Percentiles rank a stretch among this genome's conserved stretches.
These are phyloP conservation scores for Moricandia moricandioides DNA, from an alignment of 345 rosid genomes.

Conservation along the genomic window DNA sequence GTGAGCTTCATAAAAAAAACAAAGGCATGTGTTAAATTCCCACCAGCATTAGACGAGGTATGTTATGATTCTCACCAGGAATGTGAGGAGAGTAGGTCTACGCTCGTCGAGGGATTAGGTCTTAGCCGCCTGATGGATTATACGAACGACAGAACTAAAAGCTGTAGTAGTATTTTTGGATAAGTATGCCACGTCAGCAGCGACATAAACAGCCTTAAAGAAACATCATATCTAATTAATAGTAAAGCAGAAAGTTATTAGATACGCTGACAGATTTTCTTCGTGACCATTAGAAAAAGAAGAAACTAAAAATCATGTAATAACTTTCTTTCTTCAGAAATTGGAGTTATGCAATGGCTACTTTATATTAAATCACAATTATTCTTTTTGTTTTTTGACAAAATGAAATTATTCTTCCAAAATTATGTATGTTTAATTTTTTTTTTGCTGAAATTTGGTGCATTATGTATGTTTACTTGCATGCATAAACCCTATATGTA, in stretches of 20 bases:
- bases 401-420: no score
- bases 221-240: not conserved
- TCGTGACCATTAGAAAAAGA: not conserved
- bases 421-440: no score
- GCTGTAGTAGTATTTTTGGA: slow-evolving; percentile 10
- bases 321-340: not conserved
- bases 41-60: not conserved
- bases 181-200: slow-evolving; percentile 29
- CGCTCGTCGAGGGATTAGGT: not conserved
- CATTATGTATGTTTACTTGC: not conserved
- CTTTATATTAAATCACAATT: not conserved
- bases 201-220: slow-evolving; percentile 11
- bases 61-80: slow-evolving; percentile 47
- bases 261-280: slow-evolving; percentile 22
- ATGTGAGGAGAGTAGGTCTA: slow-evolving; percentile 62
- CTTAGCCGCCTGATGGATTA: not conserved
- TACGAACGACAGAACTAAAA: slow-evolving; percentile 22
- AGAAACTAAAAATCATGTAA: not conserved
- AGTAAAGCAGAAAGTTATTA: slow-evolving; percentile 11
- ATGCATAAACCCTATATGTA: not conserved
- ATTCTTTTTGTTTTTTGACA: no score
- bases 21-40: not conserved
- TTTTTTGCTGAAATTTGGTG: no score
- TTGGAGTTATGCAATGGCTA: not conserved
- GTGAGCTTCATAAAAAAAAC: not conserved